Conservation (phyloP, 768 basidiomycete species). For the Amanita subjunquillea region DNA sequence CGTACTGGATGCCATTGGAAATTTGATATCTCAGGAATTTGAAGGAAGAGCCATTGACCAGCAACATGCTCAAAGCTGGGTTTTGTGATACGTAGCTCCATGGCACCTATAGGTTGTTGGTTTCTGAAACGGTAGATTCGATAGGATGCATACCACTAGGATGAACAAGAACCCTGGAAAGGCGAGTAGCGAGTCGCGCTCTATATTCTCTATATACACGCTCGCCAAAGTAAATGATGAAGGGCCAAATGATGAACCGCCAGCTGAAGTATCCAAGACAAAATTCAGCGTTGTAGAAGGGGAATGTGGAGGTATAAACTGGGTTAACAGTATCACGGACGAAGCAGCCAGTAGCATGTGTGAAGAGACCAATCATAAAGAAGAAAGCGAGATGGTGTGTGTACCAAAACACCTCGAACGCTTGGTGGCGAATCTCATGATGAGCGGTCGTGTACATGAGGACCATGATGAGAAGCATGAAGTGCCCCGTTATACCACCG, state of each 20-base stretch:
- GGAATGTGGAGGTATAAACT: slow-evolving; percentile 61
- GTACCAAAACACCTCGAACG: slow-evolving; percentile 96
- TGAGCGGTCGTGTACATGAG: slow-evolving; percentile 90
- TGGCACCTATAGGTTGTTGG: slow-evolving; percentile 45
- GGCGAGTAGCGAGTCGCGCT: slow-evolving; percentile 62
- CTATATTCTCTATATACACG: slow-evolving; percentile 78
- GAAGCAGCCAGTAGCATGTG: slow-evolving; percentile 91
- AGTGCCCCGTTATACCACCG: slow-evolving; percentile 91
- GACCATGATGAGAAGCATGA: slow-evolving; percentile 92
- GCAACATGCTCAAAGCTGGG: slow-evolving; percentile 87
- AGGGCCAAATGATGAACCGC: slow-evolving; percentile 89
- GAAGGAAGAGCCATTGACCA: slow-evolving; percentile 88
- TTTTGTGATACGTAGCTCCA: slow-evolving; percentile 90
- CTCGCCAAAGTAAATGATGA: slow-evolving; percentile 83
- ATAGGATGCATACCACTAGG: slow-evolving; percentile 54
- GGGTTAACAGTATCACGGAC: slow-evolving; percentile 78
- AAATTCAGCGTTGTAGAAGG: slow-evolving; percentile 80
- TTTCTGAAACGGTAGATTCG: slow-evolving; percentile 1
- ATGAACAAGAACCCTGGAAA: slow-evolving; percentile 83
- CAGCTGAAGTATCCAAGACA: slow-evolving; percentile 90
- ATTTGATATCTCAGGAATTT: slow-evolving; percentile 75
- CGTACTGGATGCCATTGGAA: slow-evolving; percentile 95
- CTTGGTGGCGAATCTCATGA: slow-evolving; percentile 76
- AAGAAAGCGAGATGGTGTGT: slow-evolving; percentile 93
- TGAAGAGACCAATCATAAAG: slow-evolving; percentile 85